Conservation (phyloP, 148 eudicot genomes). For the Chenopodium album region DNA sequence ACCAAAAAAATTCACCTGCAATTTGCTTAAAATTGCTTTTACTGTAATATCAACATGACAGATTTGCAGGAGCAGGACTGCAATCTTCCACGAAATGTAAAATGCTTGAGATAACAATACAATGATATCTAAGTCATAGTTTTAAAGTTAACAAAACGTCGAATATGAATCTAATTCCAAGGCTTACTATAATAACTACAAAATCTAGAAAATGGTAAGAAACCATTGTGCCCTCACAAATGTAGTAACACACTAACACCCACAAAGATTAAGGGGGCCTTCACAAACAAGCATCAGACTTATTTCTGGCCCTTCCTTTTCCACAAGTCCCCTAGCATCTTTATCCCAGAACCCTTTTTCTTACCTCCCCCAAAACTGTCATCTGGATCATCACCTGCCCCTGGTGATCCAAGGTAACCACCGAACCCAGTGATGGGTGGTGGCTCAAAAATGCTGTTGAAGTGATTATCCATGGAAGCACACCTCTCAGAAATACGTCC, state of each 20-base stretch:
- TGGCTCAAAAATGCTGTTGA: conserved; percentile 39
- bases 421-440: conserved; percentile 36
- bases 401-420: conserved; percentile 59
- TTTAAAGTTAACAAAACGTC: not conserved
- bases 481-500: conserved; percentile 66
- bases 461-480: conserved; percentile 84
- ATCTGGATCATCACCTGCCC: conserved; percentile 48
- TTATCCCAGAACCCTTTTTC: conserved; percentile 69
- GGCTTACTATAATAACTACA: not conserved
- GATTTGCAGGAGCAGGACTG: not conserved
- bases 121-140: not conserved
- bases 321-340: conserved; percentile 93
- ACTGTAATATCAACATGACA: not conserved
- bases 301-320: conserved; percentile 80
- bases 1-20: no score
- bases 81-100: not conserved
- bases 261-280: not conserved
- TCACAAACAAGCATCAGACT: not conserved
- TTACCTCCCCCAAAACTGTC: conserved; percentile 60
- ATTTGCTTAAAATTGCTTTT: no score
- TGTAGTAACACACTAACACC: not conserved
- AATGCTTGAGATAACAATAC: not conserved
- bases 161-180: not conserved
- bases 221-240: conserved; percentile 27
- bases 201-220: conserved; percentile 31